Evolutionary conservation across 352 stramenopile species (phyloP).

Genomic region (Globisporangium cystogenes): DNA sequence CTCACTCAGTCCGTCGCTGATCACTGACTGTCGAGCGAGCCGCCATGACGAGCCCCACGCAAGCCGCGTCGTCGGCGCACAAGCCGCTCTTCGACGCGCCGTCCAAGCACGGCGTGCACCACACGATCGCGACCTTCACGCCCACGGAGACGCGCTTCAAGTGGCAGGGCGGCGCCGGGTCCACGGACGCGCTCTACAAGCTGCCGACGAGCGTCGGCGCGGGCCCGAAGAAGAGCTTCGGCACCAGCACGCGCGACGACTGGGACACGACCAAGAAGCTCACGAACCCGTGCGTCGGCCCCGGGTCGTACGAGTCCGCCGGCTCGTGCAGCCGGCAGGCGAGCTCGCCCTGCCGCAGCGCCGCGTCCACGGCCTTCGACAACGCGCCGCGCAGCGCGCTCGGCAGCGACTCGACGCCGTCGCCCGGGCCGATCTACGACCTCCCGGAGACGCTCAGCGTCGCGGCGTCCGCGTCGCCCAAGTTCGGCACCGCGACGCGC

Average conservation of each 20-base stretch:
- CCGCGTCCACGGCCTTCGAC: slow-evolving; percentile 50
- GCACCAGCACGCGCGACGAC: slow-evolving; percentile 71
- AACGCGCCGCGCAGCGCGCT: slow-evolving; percentile 45
- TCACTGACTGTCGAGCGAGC: too few species aligned
- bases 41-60: slow-evolving; percentile 16
- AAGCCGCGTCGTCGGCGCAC: slow-evolving; percentile 17
- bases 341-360: slow-evolving; percentile 43
- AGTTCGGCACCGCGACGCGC: slow-evolving; percentile 58
- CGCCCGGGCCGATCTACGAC: slow-evolving; percentile 74
- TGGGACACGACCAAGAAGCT: slow-evolving; percentile 67
- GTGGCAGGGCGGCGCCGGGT: slow-evolving; percentile 50
- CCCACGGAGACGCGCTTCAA: slow-evolving; percentile 66
- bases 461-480: slow-evolving; percentile 24
- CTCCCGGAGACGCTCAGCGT: slow-evolving; percentile 40
- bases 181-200: slow-evolving; percentile 69
- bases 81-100: slow-evolving; percentile 63
- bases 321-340: slow-evolving; percentile 55
- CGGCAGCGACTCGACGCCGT: slow-evolving; percentile 52
- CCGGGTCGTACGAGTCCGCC: slow-evolving; percentile 59
- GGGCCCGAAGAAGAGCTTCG: slow-evolving; percentile 63
- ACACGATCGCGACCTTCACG: slow-evolving; percentile 57
- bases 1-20: too few species aligned
- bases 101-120: slow-evolving; percentile 68
- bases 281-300: slow-evolving; percentile 51
- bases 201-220: slow-evolving; percentile 54